These are phyloP conservation scores for Botrytis galanthina DNA, from an alignment of 2,329 filamentous ascomycete species.

Conservation along the genomic window DNA sequence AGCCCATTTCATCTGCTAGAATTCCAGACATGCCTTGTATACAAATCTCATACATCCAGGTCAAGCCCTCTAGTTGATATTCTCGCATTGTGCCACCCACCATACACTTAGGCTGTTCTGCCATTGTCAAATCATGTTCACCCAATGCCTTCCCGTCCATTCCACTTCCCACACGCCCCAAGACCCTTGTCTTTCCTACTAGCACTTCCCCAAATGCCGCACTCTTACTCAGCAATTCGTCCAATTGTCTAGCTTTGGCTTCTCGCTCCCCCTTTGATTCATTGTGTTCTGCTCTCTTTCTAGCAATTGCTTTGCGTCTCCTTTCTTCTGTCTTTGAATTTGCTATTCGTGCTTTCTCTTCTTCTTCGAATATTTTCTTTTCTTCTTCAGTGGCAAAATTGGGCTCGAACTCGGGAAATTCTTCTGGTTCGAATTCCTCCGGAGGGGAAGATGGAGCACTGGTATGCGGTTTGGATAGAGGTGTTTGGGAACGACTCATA, in stretches of 20 bases:
- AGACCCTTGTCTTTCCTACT: constrained; percentile 60
- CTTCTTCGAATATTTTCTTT: constrained; percentile 40
- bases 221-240: constrained; percentile 58
- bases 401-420: constrained; percentile 23
- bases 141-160: constrained; percentile 59
- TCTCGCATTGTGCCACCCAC: constrained; percentile 87
- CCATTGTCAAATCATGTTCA: constrained; percentile 71
- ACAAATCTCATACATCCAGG: constrained; percentile 76
- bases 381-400: constrained; percentile 34
- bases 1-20: constrained; percentile 60
- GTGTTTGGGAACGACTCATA: constrained; percentile 24
- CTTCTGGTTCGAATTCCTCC: constrained; percentile 14
- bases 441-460: constrained; percentile 34
- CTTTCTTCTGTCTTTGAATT: constrained; percentile 48
- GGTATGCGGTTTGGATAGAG: constrained; percentile 28
- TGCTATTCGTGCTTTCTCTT: constrained; percentile 46
- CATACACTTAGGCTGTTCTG: constrained; percentile 80
- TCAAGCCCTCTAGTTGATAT: constrained; percentile 90
- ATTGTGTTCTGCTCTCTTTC: constrained; percentile 45
- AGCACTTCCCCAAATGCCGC: constrained; percentile 61
- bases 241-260: constrained; percentile 57
- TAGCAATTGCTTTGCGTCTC: constrained; percentile 37
- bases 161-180: constrained; percentile 60
- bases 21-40: constrained; percentile 63
- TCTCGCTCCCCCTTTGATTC: constrained; percentile 55